These are phyloP conservation scores for Sporothrix protearum DNA, from an alignment of 2,329 filamentous ascomycete species.

Conservation along the genomic window DNA sequence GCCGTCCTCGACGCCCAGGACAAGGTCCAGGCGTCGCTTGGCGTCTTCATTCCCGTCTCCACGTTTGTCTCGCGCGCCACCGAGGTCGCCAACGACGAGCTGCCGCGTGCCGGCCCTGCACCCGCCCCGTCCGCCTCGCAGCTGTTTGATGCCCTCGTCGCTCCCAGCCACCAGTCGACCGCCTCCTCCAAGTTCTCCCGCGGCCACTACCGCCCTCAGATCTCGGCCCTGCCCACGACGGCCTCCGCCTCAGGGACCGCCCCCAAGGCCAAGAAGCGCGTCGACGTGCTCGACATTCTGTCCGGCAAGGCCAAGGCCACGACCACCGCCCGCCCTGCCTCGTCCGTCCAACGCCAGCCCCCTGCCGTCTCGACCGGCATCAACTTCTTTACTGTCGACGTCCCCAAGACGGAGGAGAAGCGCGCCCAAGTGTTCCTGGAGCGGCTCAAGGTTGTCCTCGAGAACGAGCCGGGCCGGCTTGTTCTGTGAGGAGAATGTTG, in stretches of 20 bases:
- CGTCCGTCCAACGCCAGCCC: slow-evolving; percentile 31
- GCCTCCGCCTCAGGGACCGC: slow-evolving; percentile 33
- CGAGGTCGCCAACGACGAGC: slow-evolving; percentile 80
- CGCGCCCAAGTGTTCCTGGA: slow-evolving; percentile 79
- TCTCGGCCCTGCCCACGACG: slow-evolving; percentile 56
- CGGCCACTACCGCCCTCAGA: slow-evolving; percentile 68
- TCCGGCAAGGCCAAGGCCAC: slow-evolving; percentile 24
- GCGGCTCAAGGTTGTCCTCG: slow-evolving; percentile 77
- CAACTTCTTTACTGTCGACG: slow-evolving; percentile 79
- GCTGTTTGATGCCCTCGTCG: slow-evolving; percentile 85
- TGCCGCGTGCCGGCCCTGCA: slow-evolving; percentile 61
- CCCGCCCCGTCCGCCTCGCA: slow-evolving; percentile 70
- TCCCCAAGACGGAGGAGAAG: slow-evolving; percentile 75
- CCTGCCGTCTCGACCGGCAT: slow-evolving; percentile 53
- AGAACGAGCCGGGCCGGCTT: slow-evolving; percentile 73
- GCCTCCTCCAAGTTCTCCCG: slow-evolving; percentile 48
- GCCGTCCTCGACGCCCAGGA: slow-evolving; percentile 78
- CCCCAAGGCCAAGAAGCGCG: slow-evolving; percentile 23
- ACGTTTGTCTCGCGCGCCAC: slow-evolving; percentile 83
- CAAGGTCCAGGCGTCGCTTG: slow-evolving; percentile 72
- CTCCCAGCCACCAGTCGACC: slow-evolving; percentile 42
- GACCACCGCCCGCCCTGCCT: slow-evolving; percentile 17
- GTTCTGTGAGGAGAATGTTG: slow-evolving; percentile 48
- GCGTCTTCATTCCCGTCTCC: slow-evolving; percentile 76
- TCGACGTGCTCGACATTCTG: slow-evolving; percentile 77